Evolutionary conservation across 73 alveolate genomes (phyloP).

Genomic region (Loxodes magnus): DNA sequence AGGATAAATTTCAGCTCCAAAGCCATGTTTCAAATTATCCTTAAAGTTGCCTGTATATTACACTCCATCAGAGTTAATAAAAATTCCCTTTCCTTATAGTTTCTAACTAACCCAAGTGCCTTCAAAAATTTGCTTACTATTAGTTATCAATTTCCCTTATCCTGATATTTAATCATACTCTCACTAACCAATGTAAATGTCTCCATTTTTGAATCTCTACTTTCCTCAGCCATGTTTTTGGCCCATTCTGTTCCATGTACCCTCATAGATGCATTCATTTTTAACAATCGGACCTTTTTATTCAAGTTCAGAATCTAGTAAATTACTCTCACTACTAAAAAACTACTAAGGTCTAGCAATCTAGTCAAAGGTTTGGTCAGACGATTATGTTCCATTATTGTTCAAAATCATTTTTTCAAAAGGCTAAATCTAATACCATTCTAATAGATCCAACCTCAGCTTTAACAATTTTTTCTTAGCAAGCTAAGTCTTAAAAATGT

Average conservation of each 20-base stretch:
- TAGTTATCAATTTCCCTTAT: constrained; percentile 40
- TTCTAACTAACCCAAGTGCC: constrained; percentile 38
- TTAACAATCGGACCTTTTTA: neutral
- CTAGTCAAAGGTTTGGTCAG: no score
- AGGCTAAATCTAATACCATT: no score
- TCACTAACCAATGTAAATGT: constrained; percentile 33
- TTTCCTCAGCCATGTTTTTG: constrained; percentile 46
- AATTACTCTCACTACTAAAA: no score
- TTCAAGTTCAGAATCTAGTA: no score
- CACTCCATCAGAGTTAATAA: constrained; percentile 12
- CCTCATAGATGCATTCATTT: constrained; percentile 38
- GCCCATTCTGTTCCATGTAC: constrained; percentile 29
- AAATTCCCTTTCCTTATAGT: constrained; percentile 36
- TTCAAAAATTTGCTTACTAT: constrained; percentile 35
- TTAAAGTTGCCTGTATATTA: constrained; percentile 3
- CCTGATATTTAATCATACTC: constrained; percentile 25
- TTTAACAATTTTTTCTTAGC: no score
- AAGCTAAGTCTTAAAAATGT: no score
- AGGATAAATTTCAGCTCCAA: constrained; percentile 19
- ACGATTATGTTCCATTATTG: no score
- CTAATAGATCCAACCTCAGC: no score
- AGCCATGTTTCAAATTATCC: constrained; percentile 11
- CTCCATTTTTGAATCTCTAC: constrained; percentile 26
- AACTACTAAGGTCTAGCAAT: no score
- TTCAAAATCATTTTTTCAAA: no score